phyloP scores from a whole-genome alignment of 2,329 filamentous ascomycete species.

The Hypoxylon sp. region DNA sequence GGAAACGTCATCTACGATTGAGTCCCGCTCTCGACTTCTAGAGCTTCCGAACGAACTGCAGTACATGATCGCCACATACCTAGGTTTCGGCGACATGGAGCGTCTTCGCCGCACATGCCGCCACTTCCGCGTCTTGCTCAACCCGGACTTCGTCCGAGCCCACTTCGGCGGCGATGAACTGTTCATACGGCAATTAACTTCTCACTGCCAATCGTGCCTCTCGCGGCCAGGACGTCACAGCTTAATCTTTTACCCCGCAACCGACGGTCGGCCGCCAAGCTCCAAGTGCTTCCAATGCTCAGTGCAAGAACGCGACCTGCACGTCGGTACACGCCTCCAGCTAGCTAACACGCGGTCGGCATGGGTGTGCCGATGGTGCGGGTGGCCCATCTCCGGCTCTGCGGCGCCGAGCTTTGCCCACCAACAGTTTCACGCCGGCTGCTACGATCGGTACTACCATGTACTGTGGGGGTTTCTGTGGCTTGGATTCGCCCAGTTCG shows the following conservation, averaged over 20 bases:
- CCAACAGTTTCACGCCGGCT: slow-evolving; percentile 60
- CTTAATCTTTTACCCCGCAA: slow-evolving; percentile 55
- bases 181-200: slow-evolving; percentile 53
- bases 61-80: slow-evolving; percentile 58
- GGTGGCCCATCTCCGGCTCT: slow-evolving; percentile 55
- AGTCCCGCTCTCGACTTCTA: slow-evolving; percentile 48
- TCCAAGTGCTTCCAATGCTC: slow-evolving; percentile 61
- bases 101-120: slow-evolving; percentile 60
- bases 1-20: slow-evolving; percentile 4
- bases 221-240: slow-evolving; percentile 50
- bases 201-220: slow-evolving; percentile 61
- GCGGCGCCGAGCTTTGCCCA: slow-evolving; percentile 53
- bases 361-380: slow-evolving; percentile 64
- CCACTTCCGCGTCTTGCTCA: slow-evolving; percentile 56
- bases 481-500: slow-evolving; percentile 58
- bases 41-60: slow-evolving; percentile 61
- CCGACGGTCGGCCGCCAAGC: slow-evolving; percentile 57
- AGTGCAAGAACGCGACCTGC: slow-evolving; percentile 55
- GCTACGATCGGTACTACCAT: slow-evolving; percentile 58
- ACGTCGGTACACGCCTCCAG: slow-evolving; percentile 57
- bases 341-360: slow-evolving; percentile 56
- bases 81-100: slow-evolving; percentile 62
- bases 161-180: slow-evolving; percentile 56
- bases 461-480: slow-evolving; percentile 58
- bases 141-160: slow-evolving; percentile 55